A percentile compares a stretch with the other conserved stretches of the same genome.
Conservation (phyloP, 306 rosid species). For the Delonix regia region DNA sequence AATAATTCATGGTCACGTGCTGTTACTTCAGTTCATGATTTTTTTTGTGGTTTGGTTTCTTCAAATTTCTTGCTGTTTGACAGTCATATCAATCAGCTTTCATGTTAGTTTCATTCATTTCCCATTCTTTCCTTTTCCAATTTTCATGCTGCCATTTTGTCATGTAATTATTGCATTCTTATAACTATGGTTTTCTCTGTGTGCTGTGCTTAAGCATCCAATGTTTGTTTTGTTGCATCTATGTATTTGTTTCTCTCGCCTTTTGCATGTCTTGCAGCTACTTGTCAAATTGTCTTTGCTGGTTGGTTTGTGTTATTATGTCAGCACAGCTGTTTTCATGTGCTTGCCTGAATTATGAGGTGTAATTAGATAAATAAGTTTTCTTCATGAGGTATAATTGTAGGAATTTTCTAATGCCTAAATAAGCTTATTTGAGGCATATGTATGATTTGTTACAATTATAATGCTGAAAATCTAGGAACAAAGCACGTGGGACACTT, state of each 20-base stretch:
- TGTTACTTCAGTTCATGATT: not conserved
- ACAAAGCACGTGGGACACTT: not conserved
- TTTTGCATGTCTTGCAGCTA: constrained; percentile 13
- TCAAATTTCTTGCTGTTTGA: not conserved
- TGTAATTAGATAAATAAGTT: no score
- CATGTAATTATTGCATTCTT: no score
- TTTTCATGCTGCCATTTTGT: no score
- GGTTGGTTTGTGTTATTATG: not conserved
- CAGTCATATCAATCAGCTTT: not conserved
- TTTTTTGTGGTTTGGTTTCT: not conserved
- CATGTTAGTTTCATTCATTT: no score
- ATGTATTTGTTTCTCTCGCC: not conserved
- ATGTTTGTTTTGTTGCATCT: not conserved
- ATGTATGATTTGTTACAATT: not conserved
- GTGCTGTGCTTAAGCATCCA: not conserved
- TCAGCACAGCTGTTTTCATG: not conserved
- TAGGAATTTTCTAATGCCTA: not conserved
- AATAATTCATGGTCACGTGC: not conserved
- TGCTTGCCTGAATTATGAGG: not conserved
- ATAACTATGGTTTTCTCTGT: no score
- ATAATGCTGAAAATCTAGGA: no score
- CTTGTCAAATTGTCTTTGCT: not conserved
- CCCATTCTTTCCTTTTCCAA: no score
- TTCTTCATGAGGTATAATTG: no score
- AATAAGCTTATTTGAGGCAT: not conserved